Base-by-base conservation (phyloP, 257 asterid species). In the Salvia hispanica region DNA sequence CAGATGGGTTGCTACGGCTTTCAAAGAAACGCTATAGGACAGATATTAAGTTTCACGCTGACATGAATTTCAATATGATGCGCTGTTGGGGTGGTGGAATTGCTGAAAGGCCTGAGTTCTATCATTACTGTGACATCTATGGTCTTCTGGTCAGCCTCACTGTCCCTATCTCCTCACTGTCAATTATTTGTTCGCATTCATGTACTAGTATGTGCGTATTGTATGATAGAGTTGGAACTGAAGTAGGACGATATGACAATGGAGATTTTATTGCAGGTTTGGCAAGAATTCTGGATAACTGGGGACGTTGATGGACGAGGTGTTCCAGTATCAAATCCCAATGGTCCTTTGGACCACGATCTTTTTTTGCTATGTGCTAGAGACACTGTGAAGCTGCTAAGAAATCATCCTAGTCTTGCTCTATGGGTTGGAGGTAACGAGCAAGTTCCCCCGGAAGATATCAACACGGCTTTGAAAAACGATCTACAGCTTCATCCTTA, bases 251-350 rank as follows among this genome's bases (percentile, higher is more conserved):
- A 39, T 5, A 39, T 39, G 43, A 39, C 43, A 6, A 2, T 39
- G 7, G 9, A 39, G 8, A 39, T 39, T 39, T 7, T 40, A 12
- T 76, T 78, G 78, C 67, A 93, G 99, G 99, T 93, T 68, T 93
- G 99, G 99, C 99, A 93, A 83, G 99, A 93, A 80, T 93, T 93
- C 79, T 93, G 99, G 99, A 93, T 93, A 67, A 93, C 99, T 7
- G 99, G 99, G 66, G 99, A 93, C 47, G 67, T 72, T 58, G 99
- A 93, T 72, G 99, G 99, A 57, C 87, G 97, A 64, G 99, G 97
- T 60, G 81, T 11, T 58, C 99, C 99, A 3, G 80, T 93, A 53
- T 90, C 99, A 36, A 93, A 93, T 77, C 94, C 88, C 42, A 55
- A 90, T 74, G 99, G 99, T 50, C 97, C 99, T 15, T 76, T 93